A percentile compares a stretch with the other conserved stretches of the same genome.
Evolutionary conservation across 2,329 filamentous ascomycete genomes (phyloP).

Genomic region (Escovopsis sp.): DNA sequence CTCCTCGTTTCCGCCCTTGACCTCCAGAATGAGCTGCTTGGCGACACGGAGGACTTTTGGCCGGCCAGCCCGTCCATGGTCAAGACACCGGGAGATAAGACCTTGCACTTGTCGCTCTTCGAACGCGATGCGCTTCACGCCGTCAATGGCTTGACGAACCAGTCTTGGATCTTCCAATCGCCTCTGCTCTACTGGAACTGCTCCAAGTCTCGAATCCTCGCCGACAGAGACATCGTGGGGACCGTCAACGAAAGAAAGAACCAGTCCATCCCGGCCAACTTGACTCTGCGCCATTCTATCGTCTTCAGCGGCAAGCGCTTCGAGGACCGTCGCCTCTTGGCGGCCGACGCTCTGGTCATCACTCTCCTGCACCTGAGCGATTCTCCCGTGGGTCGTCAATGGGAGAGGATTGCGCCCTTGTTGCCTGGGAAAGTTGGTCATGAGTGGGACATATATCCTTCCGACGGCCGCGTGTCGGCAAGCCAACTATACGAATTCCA

Average conservation of each 20-base stretch:
- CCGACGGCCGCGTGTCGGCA: constrained; percentile 34
- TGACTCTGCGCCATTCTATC: constrained; percentile 61
- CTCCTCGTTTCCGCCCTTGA: constrained; percentile 51
- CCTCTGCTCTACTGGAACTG: constrained; percentile 69
- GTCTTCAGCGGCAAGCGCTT: constrained; percentile 74
- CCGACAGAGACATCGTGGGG: constrained; percentile 45
- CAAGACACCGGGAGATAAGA: constrained; percentile 7
- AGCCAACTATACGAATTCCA: constrained; percentile 64
- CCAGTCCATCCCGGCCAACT: constrained; percentile 51
- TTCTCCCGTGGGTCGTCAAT: constrained; percentile 47
- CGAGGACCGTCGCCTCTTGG: constrained; percentile 47
- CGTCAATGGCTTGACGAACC: constrained; percentile 41
- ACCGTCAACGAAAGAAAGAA: constrained; percentile 54
- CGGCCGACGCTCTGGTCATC: constrained; percentile 64
- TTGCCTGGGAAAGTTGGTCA: constrained; percentile 33
- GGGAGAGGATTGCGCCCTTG: constrained; percentile 43
- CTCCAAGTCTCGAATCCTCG: constrained; percentile 38
- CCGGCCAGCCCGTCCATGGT: constrained; percentile 19
- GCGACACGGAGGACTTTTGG: constrained; percentile 39
- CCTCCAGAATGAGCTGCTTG: constrained; percentile 55
- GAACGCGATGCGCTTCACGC: constrained; percentile 42
- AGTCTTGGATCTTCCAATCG: constrained; percentile 69
- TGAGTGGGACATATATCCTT: constrained; percentile 51
- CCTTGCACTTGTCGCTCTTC: constrained; percentile 24
- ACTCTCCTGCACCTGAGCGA: constrained; percentile 56